Conservation (phyloP, 345 rosid genomes). For the Boechera stricta region DNA sequence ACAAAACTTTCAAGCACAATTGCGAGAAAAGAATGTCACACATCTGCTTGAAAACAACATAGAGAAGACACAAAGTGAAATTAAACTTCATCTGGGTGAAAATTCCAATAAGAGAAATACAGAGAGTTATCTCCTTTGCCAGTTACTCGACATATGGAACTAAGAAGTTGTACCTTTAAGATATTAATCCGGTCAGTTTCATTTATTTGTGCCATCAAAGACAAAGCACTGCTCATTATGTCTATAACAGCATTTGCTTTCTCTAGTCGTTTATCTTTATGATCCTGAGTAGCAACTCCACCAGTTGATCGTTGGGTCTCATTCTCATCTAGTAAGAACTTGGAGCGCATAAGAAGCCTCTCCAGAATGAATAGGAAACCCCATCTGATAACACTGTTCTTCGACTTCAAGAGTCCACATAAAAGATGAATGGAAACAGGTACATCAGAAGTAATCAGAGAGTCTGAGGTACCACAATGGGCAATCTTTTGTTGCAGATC, state of each 20-base stretch:
- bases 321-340: slow-evolving; percentile 87
- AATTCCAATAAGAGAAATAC: slow-evolving; percentile 26
- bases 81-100: slow-evolving; percentile 22
- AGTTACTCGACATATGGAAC: slow-evolving; percentile 3
- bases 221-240: slow-evolving; percentile 92
- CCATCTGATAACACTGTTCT: slow-evolving; percentile 71
- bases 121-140: background rate
- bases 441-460: slow-evolving; percentile 67
- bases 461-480: slow-evolving; percentile 69
- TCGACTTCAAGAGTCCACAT: slow-evolving; percentile 95
- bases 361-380: slow-evolving; percentile 88
- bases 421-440: slow-evolving; percentile 84
- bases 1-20: slow-evolving; percentile 89
- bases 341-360: slow-evolving; percentile 96
- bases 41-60: slow-evolving; percentile 72
- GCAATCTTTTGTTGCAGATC: slow-evolving; percentile 72
- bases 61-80: slow-evolving; percentile 19
- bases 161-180: slow-evolving; percentile 69
- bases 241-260: slow-evolving; percentile 95
- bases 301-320: slow-evolving; percentile 64
- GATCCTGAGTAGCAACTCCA: slow-evolving; percentile 50
- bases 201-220: slow-evolving; percentile 79
- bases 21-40: slow-evolving; percentile 97
- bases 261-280: slow-evolving; percentile 68
- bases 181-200: slow-evolving; percentile 94